Evolutionary conservation across 306 rosid species (phyloP).

Genomic region (Quillaja saponaria): DNA sequence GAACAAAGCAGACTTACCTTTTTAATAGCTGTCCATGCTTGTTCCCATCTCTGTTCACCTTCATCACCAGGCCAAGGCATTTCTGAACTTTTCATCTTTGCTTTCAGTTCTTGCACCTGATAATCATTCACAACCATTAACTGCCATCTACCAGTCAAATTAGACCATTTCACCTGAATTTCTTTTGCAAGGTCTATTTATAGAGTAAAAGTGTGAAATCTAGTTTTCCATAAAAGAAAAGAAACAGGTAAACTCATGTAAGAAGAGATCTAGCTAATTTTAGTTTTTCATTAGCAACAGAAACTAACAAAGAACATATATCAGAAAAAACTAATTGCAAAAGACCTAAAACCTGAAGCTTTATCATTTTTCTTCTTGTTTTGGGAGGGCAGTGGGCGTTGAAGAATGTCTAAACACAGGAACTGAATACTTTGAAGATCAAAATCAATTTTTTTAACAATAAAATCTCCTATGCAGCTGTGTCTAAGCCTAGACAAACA

Average conservation of each 20-base stretch:
- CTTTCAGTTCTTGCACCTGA: conserved; percentile 84
- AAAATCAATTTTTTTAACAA: neutral
- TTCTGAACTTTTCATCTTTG: conserved; percentile 82
- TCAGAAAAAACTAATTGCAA: conserved; percentile 15
- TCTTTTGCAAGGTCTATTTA: neutral
- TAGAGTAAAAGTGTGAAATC: conserved; percentile 6
- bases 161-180: conserved; percentile 25
- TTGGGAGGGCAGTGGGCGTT: neutral
- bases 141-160: conserved; percentile 21
- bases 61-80: conserved; percentile 99
- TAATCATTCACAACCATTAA: conserved; percentile 22
- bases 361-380: neutral
- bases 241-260: neutral
- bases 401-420: neutral
- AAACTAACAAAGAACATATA: neutral
- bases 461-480: conserved; percentile 10
- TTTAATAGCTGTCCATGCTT: conserved; percentile 93
- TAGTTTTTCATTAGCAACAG: conserved; percentile 6
- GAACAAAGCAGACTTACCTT: conserved; percentile 52
- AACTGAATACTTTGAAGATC: conserved; percentile 13
- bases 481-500: conserved; percentile 23
- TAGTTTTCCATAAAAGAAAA: conserved; percentile 7
- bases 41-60: conserved; percentile 84
- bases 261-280: neutral
- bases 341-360: neutral